These are phyloP conservation scores for Onygenales sp. DNA, from an alignment of 2,329 filamentous ascomycete genomes.

Conservation along the genomic window DNA sequence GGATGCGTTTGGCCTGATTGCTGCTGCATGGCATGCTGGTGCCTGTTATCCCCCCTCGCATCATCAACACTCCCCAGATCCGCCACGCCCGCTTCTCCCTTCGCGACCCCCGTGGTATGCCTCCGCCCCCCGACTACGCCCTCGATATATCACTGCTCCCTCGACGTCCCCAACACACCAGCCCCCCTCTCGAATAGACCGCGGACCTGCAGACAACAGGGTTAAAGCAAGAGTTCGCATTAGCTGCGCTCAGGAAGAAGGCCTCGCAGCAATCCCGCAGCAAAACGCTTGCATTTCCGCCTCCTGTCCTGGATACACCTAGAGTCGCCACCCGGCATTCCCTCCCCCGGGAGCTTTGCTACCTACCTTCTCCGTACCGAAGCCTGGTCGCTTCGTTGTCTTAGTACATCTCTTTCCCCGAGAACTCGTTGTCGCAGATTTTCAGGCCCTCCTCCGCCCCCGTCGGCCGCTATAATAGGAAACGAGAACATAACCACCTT, in stretches of 20 bases:
- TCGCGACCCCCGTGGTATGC: not conserved
- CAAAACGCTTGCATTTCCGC: not conserved
- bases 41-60: not conserved
- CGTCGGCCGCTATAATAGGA: not conserved
- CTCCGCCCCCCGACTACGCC: not conserved
- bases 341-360: not conserved
- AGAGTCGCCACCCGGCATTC: not conserved
- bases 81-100: not conserved
- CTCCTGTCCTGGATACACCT: not conserved
- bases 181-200: not conserved
- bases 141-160: not conserved
- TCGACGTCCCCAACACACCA: not conserved
- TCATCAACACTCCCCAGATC: not conserved
- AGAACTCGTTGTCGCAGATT: not conserved
- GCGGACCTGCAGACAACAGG: not conserved
- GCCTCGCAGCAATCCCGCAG: not conserved
- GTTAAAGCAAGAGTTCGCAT: not conserved
- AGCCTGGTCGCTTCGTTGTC: slow-evolving; percentile 21
- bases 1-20: not conserved
- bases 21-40: slow-evolving; percentile 1
- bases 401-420: not conserved
- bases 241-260: not conserved
- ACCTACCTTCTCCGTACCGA: slow-evolving; percentile 11
- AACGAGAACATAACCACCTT: not conserved
- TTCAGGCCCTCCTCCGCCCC: not conserved